A percentile compares a stretch with the other conserved stretches of the same genome.
These are phyloP conservation scores for Auricularia sp. DNA, from an alignment of 768 basidiomycete genomes.

Conservation along the genomic window DNA sequence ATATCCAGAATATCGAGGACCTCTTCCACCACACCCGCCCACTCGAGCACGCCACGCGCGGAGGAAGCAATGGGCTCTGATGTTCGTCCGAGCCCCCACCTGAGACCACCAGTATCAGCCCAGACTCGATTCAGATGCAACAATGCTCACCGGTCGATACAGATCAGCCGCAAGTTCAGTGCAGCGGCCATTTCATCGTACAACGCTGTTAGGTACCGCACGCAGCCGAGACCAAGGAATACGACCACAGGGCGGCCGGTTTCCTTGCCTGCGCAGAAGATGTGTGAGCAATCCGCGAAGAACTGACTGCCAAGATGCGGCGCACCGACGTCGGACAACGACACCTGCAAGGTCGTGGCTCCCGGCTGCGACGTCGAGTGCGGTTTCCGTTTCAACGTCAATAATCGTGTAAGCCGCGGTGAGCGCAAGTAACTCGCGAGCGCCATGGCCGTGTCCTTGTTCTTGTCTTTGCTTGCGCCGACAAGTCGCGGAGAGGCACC, in stretches of 20 bases:
- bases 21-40: constrained; percentile 85
- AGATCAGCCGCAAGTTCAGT: constrained; percentile 78
- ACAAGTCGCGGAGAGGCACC: background rate
- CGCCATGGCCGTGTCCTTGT: constrained; percentile 16
- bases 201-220: constrained; percentile 87
- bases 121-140: constrained; percentile 6
- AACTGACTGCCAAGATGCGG: constrained; percentile 13
- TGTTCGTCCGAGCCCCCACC: constrained; percentile 90
- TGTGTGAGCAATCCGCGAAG: background rate
- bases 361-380: constrained; percentile 44
- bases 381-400: constrained; percentile 69
- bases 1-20: constrained; percentile 75
- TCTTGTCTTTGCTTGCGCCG: background rate
- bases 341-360: constrained; percentile 68
- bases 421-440: constrained; percentile 86
- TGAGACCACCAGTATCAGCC: constrained; percentile 20
- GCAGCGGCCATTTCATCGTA: constrained; percentile 95
- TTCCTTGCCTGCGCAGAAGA: background rate
- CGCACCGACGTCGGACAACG: constrained; percentile 86
- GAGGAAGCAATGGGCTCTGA: constrained; percentile 53
- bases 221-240: constrained; percentile 89
- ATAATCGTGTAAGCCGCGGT: constrained; percentile 67
- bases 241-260: constrained; percentile 83
- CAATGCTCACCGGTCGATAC: constrained; percentile 69
- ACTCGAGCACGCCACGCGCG: constrained; percentile 74